Evolutionary conservation across 148 eudicot species (phyloP), one percentile per base, ranked within the genome.

Genomic region (Camellia sinensis): DNA sequence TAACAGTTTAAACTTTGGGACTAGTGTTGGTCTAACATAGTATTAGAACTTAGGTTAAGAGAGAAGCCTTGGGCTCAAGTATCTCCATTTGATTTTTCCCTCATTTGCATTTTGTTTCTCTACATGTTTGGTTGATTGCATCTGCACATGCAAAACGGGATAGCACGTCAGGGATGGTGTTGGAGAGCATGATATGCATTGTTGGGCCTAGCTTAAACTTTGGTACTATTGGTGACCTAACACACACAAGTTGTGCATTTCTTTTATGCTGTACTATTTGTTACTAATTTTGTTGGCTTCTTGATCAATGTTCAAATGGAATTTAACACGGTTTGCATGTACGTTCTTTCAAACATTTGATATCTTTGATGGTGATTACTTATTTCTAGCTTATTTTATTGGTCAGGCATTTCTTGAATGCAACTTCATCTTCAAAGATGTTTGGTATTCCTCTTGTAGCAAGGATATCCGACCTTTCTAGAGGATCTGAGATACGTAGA

Each of bases 371-470:
- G 74, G n/a, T 73, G 3, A 6, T 61, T 40, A 22, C 41, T 21
- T 63, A 64, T 54, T 44, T 74, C 52, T 43, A 12, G 14, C 40
- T 82, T 75, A 57, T 77, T 68, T 77, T 77, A 63, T 37, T 62
- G 67, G 48, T 67, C 84, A 88, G 89, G 79, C 17, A 69, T 53
- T 18, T 2, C 59, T 21, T 70, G 21, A 69, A 60, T 66, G 80
- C 56, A 70, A 57, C 65, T 19, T 44, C 79, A 29, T 45, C 18
- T 52, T 44, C 78, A 77, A 83, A 80, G 83, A 83, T 66, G 84
- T 93, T 95, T 79, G 98, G 96, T 61, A 82, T 84, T 80, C 98
- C 98, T 83, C 88, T 93, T 80, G 90, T 91, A 65, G 84, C 96
- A 44, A 85, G 92, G 80, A 83, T 91, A 61, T 60, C 87, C 68